Percentiles rank a stretch among this genome's conserved stretches.
phyloP scores from a whole-genome alignment of 2,329 filamentous ascomycete species.

The Epichloe scottii region DNA sequence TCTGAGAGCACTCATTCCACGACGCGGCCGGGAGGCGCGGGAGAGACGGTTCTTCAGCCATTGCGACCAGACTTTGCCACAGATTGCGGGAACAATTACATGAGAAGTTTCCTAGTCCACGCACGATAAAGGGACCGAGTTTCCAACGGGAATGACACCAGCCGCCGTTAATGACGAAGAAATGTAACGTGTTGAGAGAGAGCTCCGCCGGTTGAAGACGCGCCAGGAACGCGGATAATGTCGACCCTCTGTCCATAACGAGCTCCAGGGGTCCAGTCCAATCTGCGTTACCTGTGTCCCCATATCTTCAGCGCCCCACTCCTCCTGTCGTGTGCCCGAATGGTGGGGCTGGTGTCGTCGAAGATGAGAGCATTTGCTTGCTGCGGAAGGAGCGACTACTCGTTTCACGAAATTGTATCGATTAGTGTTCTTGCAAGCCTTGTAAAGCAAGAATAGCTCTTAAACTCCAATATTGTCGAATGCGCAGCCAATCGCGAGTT shows the following conservation, averaged over 20 bases:
- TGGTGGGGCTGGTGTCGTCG: neutral
- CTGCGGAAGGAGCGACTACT: neutral
- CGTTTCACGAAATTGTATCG: neutral
- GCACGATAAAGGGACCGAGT: neutral
- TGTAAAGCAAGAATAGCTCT: neutral
- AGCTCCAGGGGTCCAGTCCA: neutral
- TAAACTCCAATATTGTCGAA: neutral
- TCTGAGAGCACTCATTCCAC: conserved; percentile 26
- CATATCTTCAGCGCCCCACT: neutral
- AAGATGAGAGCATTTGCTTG: neutral
- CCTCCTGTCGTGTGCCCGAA: neutral
- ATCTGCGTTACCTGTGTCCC: neutral
- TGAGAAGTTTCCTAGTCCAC: neutral
- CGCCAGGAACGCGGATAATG: conserved; percentile 3
- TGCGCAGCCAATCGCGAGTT: neutral
- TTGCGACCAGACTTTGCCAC: conserved; percentile 8
- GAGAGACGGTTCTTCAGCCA: conserved; percentile 30
- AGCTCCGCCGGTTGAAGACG: neutral
- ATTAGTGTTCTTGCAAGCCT: neutral
- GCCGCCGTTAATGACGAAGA: neutral
- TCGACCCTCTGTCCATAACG: conserved; percentile 1
- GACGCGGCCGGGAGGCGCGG: conserved; percentile 26
- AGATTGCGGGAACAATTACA: too few species aligned
- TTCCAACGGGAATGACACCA: neutral
- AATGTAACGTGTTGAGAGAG: neutral